Base-by-base conservation (phyloP, 345 rosid genomes). In the Excoecaria cochinchinensis region DNA sequence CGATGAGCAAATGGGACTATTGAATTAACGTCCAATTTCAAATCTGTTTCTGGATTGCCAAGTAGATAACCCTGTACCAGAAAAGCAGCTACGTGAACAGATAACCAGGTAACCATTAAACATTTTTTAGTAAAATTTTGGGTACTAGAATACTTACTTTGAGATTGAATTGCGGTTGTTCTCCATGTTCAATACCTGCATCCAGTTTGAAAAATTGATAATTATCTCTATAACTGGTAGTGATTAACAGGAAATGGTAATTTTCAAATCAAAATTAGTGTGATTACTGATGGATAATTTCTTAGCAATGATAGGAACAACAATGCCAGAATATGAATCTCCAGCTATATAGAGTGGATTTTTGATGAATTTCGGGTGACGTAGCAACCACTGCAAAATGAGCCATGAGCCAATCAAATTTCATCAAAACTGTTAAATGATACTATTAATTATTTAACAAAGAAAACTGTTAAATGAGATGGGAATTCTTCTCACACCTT, bases 141-240 rank as follows among this genome's bases (percentile, higher is more conserved):
- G 50, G 7, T 46, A 11, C 50, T 46, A 46, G 50, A 55, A 22
- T 36, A 66, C 71, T 46, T 61, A 85, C 86, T 76, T 83, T 82
- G 76, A 87, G 83, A 77, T 86, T 81, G 53, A 87, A 75, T 24
- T 8, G 74, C 42, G 76, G 78, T 61, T 64, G 21, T 56, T 73
- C 31, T 75, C 78, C 78, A 39, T 52, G 62, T 70, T 71, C 73
- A 51, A 51, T 74, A 13, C 67, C 80, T 64, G 67, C 72, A 74
- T 70, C 25, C 31, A 31, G 31, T 31, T 31, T 31, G 31, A 31
- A 69, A 80, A 42, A 63, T 25, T 31, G 38, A 21, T 25, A 31
- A 55, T 9, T 42, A 51, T 36, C 25, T 10, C 42, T 25, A 31
- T 6, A 31, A 31, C 31, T 31, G 31, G 31, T 31, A 2, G 31